Base-by-base conservation (phyloP, 2,329 filamentous ascomycete genomes). In the Hypoxylon sp. region DNA sequence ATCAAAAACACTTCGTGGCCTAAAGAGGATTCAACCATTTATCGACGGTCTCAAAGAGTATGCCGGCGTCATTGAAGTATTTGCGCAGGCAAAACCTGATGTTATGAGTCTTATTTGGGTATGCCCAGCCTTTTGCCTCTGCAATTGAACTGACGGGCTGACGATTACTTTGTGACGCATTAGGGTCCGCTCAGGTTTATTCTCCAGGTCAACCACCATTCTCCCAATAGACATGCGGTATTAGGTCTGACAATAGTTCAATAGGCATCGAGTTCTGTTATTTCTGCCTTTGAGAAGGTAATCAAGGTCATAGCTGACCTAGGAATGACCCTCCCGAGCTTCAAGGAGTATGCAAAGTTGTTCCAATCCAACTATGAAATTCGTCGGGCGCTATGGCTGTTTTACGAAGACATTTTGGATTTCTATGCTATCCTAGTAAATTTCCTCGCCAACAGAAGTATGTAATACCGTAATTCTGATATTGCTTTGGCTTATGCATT, bases 101-200 rank as follows among this genome's bases (percentile, higher is more conserved):
- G 32, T 55, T 12, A 46, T 51, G 46, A 38, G 45, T 27, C 40
- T 51, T 8, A 37, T 55, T 17, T 55, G 51, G 51, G 51, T 55
- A 55, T 17, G 3, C 12, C 20, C 15, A 2, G 8, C 21, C 20
- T 7, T 16, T 11, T n/a, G 9, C 9, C 31, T 5, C 30, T 8
- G 25, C 2, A 15, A 26, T 30, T 3, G 9, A 23, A 3, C 7
- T 11, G 11, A 12, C 13, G n/a, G 21, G 36, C 31, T 51, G 35
- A 46, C 12, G 13, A 9, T 4, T 3, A 13, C 9, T 16, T 38
- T 23, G 3, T 1, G 17, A 13, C 9, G 9, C 25, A 8, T 9
- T n/a, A 55, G 51, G 51, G 46, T 6, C 41, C 51, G 2, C 41
- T 55, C 21, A 51, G 47, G 23, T 38, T 55, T 25, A 51, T 55